These are phyloP conservation scores for Fusarium bulbicola DNA, from an alignment of 2,329 filamentous ascomycete species.

Conservation along the genomic window DNA sequence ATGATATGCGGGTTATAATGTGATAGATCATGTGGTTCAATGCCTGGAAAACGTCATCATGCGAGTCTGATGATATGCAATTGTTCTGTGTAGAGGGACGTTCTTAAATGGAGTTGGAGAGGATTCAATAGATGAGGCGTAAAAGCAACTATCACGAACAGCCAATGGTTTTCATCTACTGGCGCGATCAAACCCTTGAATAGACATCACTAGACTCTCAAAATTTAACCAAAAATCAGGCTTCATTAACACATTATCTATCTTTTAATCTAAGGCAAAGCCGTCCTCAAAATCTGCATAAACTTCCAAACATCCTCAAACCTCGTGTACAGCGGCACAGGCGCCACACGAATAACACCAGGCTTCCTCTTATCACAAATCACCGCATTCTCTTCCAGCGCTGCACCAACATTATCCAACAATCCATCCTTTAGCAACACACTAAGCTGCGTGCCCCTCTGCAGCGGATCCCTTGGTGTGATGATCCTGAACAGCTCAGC, in stretches of 20 bases:
- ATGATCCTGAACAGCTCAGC: constrained; percentile 65
- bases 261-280: constrained; percentile 39
- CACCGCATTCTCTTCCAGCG: constrained; percentile 73
- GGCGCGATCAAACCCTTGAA: no score
- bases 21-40: background rate
- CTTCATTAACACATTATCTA: constrained; percentile 19
- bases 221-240: background rate
- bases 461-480: constrained; percentile 72
- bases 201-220: background rate
- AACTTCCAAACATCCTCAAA: constrained; percentile 74
- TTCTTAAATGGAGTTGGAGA: background rate
- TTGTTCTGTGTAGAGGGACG: background rate
- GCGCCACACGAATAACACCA: constrained; percentile 84
- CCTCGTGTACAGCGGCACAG: constrained; percentile 84
- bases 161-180: background rate
- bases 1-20: background rate
- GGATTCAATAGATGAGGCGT: background rate
- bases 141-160: background rate
- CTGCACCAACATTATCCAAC: constrained; percentile 72
- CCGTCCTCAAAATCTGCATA: constrained; percentile 52
- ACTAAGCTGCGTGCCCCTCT: constrained; percentile 83
- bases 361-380: constrained; percentile 87
- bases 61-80: background rate
- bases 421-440: constrained; percentile 73
- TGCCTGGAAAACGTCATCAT: background rate